Evolutionary conservation across 495 filamentous ascomycete genomes (phyloP).

Genomic region (Bryoglossum gracile): DNA sequence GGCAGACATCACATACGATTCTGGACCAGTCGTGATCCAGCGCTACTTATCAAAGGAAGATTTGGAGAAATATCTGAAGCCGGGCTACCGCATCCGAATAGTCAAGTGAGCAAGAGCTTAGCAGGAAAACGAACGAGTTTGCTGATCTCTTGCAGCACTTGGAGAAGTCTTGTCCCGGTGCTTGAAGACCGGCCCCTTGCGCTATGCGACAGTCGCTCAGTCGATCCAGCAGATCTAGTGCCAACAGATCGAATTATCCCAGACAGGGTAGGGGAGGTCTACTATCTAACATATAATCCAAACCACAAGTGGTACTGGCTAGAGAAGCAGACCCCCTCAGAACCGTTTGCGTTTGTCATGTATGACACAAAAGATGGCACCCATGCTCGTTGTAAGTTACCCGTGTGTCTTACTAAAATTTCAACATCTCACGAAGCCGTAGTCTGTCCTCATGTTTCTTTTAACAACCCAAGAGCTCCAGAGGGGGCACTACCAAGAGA

Average conservation of each 20-base stretch:
- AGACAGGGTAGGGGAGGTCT: slow-evolving; percentile 12
- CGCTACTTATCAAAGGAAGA: slow-evolving; percentile 8
- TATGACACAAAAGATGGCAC: slow-evolving; percentile 15
- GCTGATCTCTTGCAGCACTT: slow-evolving; percentile 5
- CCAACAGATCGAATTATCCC: slow-evolving; percentile 11
- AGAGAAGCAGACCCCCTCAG: slow-evolving; percentile 13
- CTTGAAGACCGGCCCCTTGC: slow-evolving; percentile 19
- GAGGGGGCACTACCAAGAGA: slow-evolving; percentile 17
- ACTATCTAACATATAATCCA: slow-evolving; percentile 16
- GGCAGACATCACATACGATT: slow-evolving; percentile 18
- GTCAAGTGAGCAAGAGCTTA: slow-evolving; percentile 16
- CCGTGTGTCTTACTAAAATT: background rate
- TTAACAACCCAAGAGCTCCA: slow-evolving; percentile 12
- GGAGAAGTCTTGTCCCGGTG: slow-evolving; percentile 13
- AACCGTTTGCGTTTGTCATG: slow-evolving; percentile 17
- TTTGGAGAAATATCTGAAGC: slow-evolving; percentile 1
- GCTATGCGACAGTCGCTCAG: slow-evolving; percentile 18
- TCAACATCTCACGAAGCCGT: background rate
- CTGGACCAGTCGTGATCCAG: slow-evolving; percentile 14
- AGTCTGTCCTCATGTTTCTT: slow-evolving; percentile 24
- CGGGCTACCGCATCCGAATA: slow-evolving; percentile 13
- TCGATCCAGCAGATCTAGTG: slow-evolving; percentile 14
- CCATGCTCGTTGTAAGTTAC: slow-evolving; percentile 16
- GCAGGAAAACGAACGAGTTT: background rate
- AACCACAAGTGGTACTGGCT: slow-evolving; percentile 22